These are phyloP conservation scores for Aureobasidium sp. DNA, from an alignment of 2,329 filamentous ascomycete genomes.

Conservation along the genomic window DNA sequence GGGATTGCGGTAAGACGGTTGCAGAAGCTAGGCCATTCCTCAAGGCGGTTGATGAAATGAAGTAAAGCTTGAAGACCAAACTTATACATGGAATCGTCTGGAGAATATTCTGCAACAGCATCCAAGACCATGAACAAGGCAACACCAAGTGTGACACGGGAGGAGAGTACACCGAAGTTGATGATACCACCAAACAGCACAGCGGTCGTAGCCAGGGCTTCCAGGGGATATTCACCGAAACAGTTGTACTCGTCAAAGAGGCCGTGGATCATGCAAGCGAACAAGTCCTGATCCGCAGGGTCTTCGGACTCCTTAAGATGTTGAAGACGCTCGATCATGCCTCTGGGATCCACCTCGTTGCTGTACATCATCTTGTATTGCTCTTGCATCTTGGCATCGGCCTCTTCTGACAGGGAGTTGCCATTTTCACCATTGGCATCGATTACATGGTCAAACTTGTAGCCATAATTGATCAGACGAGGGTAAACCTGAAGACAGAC, in stretches of 20 bases:
- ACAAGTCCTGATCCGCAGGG: conserved; percentile 81
- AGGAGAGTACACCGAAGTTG: conserved; percentile 74
- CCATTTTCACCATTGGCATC: conserved; percentile 72
- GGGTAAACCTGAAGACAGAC: conserved; percentile 89
- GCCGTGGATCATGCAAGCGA: conserved; percentile 97
- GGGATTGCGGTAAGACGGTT: conserved; percentile 74
- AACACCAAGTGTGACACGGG: conserved; percentile 81
- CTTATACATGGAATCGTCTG: conserved; percentile 91
- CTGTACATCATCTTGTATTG: conserved; percentile 98
- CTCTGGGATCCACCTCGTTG: conserved; percentile 75
- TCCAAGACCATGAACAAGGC: conserved; percentile 98
- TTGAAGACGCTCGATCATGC: conserved; percentile 76
- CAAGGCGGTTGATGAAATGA: conserved; percentile 72
- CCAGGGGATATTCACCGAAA: conserved; percentile 91
- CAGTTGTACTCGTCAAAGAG: conserved; percentile 96
- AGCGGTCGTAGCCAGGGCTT: conserved; percentile 88
- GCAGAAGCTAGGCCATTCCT: conserved; percentile 95
- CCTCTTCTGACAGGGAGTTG: conserved; percentile 70
- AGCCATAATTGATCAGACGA: conserved; percentile 85
- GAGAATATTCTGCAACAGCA: conserved; percentile 74
- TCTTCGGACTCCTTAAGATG: conserved; percentile 82
- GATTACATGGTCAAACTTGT: conserved; percentile 72
- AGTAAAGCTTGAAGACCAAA: conserved; percentile 93
- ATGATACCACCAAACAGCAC: conserved; percentile 96
- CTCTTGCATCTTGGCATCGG: conserved; percentile 90